These are phyloP conservation scores for Gamsiella multidivaricata DNA, from an alignment of 192 early-diverging fungal species.

Conservation along the genomic window DNA sequence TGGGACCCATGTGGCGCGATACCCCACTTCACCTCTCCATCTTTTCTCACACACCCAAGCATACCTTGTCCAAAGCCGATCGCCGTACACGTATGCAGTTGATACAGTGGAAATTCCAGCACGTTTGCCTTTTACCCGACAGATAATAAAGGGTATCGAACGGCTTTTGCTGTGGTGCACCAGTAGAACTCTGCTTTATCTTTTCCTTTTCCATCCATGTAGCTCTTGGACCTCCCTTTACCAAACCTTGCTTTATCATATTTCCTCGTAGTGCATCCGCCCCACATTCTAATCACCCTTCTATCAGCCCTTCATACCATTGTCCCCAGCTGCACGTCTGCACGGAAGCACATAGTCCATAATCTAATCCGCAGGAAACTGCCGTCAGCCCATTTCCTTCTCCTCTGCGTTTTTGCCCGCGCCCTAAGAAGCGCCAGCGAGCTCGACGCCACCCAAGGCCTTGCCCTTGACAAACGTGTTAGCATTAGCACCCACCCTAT, in stretches of 20 bases:
- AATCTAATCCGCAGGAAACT: background rate
- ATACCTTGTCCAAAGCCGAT: too few species aligned
- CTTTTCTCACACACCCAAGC: background rate
- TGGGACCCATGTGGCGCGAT: conserved; percentile 3
- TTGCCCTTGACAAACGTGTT: background rate
- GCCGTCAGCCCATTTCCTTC: too few species aligned
- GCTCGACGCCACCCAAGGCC: background rate
- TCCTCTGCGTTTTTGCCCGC: background rate
- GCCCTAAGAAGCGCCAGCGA: background rate
- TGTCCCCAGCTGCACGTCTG: conserved; percentile 2
- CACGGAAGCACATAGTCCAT: background rate
- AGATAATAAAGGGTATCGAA: too few species aligned
- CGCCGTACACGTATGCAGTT: too few species aligned
- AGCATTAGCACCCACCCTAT: background rate
- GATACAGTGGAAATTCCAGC: too few species aligned
- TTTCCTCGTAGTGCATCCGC: conserved; percentile 1
- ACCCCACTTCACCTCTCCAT: background rate
- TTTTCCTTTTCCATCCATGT: background rate
- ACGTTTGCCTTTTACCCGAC: too few species aligned
- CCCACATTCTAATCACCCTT: conserved; percentile 2
- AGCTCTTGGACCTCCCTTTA: too few species aligned
- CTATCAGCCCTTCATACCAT: conserved; percentile 6
- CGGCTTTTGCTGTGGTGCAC: too few species aligned
- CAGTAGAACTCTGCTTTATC: background rate
- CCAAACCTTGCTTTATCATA: background rate